These are phyloP conservation scores for Apiospora rasikravindrae DNA, from an alignment of 2,329 filamentous ascomycete species.

Conservation along the genomic window DNA sequence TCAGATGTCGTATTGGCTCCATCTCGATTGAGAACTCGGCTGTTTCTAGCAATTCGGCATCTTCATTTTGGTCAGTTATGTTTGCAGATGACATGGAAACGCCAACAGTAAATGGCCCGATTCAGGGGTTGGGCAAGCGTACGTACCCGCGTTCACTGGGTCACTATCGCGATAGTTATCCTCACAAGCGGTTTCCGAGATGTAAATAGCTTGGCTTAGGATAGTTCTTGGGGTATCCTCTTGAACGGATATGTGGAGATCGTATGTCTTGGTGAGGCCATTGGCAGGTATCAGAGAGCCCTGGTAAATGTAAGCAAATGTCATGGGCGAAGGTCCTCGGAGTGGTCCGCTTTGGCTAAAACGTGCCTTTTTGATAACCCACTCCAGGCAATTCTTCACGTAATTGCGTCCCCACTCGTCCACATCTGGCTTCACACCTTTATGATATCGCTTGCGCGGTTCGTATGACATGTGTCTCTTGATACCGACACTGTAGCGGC, in stretches of 20 bases:
- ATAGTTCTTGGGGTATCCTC: not conserved
- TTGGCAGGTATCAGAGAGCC: not conserved
- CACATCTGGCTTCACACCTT: not conserved
- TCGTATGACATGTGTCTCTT: not conserved
- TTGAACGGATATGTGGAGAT: not conserved
- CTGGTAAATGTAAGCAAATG: not conserved
- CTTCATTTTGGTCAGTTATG: not conserved
- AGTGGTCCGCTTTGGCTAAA: not conserved
- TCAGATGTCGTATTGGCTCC: not conserved
- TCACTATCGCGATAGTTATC: not conserved
- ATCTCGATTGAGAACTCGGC: not conserved
- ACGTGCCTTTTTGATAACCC: not conserved
- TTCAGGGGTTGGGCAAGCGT: not conserved
- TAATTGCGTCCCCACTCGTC: not conserved
- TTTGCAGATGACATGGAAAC: not conserved
- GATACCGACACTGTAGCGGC: constrained; percentile 1
- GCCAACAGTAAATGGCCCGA: not conserved
- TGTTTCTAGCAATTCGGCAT: not conserved
- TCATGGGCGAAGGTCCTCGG: not conserved
- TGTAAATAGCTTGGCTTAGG: not conserved
- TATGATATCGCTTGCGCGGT: not conserved
- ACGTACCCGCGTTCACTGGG: not conserved
- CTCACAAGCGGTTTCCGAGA: not conserved
- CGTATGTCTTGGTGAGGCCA: not conserved
- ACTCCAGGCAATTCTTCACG: not conserved